Percentiles rank a stretch among this genome's conserved stretches.
Conservation (phyloP, 1,284 basidiomycete genomes). For the Pseudozyma pruni region DNA sequence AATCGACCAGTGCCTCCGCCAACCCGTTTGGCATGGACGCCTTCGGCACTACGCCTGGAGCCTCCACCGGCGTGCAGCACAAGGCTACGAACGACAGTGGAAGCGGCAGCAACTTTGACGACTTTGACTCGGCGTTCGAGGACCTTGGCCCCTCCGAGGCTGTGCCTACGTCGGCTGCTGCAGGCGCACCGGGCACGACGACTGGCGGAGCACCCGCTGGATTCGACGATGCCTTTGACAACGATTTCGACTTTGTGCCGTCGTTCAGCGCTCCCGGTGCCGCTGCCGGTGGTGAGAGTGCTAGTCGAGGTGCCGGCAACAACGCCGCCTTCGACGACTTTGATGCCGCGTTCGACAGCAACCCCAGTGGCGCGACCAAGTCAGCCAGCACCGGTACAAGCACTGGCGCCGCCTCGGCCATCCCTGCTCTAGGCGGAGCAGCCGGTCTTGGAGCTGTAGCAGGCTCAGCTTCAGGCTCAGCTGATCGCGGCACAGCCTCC, state of each 20-base stretch:
- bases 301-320: constrained; percentile 1
- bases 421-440: constrained; percentile 10
- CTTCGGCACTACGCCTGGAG: constrained; percentile 14
- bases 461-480: not conserved
- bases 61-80: not conserved
- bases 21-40: constrained; percentile 52
- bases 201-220: constrained; percentile 11
- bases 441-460: constrained; percentile 11
- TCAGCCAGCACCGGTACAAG: not conserved
- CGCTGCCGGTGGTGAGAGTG: not conserved
- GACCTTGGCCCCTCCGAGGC: constrained; percentile 58
- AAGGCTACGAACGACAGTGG: constrained; percentile 25
- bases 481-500: constrained; percentile 22
- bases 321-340: constrained; percentile 54
- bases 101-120: constrained; percentile 56
- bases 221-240: constrained; percentile 63
- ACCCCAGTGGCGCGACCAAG: constrained; percentile 7
- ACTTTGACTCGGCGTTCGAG: constrained; percentile 66
- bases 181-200: not conserved
- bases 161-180: constrained; percentile 34
- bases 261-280: constrained; percentile 46
- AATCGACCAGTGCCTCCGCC: constrained; percentile 12
- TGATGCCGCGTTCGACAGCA: constrained; percentile 49
- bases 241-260: constrained; percentile 64
- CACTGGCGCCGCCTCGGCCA: constrained; percentile 6